These are phyloP conservation scores for Amesomyces nigricolor DNA, from an alignment of 2,329 filamentous ascomycete genomes.

Conservation along the genomic window DNA sequence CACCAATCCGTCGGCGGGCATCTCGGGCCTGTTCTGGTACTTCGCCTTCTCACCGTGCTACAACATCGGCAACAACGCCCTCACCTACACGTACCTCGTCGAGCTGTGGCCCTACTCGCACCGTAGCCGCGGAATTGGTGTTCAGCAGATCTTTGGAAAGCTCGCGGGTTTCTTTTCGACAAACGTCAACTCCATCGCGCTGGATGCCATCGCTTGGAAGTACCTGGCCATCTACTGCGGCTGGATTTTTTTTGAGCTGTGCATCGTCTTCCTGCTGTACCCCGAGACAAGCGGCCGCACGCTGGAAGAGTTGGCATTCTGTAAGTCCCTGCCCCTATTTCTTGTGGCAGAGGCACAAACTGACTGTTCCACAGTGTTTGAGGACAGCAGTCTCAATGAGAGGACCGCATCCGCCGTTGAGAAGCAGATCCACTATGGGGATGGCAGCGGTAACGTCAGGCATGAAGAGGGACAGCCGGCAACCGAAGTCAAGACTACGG, in stretches of 20 bases:
- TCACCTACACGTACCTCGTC: constrained; percentile 47
- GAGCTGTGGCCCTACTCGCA: constrained; percentile 16
- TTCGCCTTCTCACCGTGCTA: constrained; percentile 54
- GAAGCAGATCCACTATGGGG: constrained; percentile 3
- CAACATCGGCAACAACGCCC: constrained; percentile 58
- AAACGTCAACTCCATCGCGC: constrained; percentile 6
- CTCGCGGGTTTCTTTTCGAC: constrained; percentile 7
- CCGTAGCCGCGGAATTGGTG: constrained; percentile 3
- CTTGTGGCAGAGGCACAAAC: neutral
- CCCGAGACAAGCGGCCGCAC: constrained; percentile 9
- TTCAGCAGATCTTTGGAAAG: constrained; percentile 5
- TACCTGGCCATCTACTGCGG: constrained; percentile 7
- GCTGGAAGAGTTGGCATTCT: constrained; percentile 3
- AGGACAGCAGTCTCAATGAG: constrained; percentile 1
- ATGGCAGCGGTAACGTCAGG: neutral
- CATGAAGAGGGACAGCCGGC: neutral
- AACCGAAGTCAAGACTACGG: neutral
- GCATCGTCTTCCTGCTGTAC: constrained; percentile 1
- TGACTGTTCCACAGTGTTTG: constrained; percentile 2
- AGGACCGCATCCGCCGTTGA: neutral
- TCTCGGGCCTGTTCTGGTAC: constrained; percentile 49
- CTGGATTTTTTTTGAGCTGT: constrained; percentile 6
- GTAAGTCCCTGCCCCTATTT: neutral
- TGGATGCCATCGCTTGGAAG: neutral
- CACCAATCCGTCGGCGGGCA: constrained; percentile 31